Conservation (phyloP, 345 rosid genomes). For the Hypericum perforatum region DNA sequence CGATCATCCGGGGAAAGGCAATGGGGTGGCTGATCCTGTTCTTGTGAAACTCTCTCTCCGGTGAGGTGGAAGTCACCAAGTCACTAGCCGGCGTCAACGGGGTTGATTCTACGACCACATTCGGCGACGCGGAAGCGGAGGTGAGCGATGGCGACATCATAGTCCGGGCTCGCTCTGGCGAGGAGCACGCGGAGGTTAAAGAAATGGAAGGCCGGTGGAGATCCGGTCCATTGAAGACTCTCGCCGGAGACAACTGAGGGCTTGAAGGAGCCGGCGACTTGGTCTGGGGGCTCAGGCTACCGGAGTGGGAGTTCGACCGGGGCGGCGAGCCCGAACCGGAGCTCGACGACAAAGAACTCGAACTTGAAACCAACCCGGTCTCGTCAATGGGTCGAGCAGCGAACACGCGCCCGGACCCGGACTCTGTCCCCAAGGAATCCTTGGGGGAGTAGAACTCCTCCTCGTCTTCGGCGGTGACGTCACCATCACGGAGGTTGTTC, state of each 20-base stretch:
- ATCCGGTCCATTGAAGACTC: not conserved
- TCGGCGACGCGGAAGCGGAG: slow-evolving; percentile 12
- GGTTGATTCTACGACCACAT: not conserved
- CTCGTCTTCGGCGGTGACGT: slow-evolving; percentile 52
- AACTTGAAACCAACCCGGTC: slow-evolving; percentile 32
- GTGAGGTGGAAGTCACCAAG: not conserved
- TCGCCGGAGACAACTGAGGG: slow-evolving; percentile 14
- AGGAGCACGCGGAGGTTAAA: not conserved
- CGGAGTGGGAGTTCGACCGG: slow-evolving; percentile 44
- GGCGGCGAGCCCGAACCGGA: no score
- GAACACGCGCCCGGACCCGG: slow-evolving; percentile 53
- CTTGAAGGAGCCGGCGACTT: slow-evolving; percentile 37
- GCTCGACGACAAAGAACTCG: slow-evolving; percentile 20
- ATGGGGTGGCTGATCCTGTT: slow-evolving; percentile 4
- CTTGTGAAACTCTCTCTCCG: not conserved
- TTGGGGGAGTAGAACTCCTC: slow-evolving; percentile 94
- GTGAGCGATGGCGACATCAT: slow-evolving; percentile 9
- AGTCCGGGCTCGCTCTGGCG: slow-evolving; percentile 7
- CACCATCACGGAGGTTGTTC: slow-evolving; percentile 33
- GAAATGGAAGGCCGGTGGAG: not conserved
- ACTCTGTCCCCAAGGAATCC: slow-evolving; percentile 63
- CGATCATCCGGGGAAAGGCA: slow-evolving; percentile 6
- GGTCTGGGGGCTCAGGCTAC: slow-evolving; percentile 45
- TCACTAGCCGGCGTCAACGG: not conserved
- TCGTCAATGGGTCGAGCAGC: slow-evolving; percentile 2